A percentile compares a stretch with the other conserved stretches of the same genome.
phyloP scores from a whole-genome alignment of 73 alveolate species.

The Paramecium sonneborni region DNA sequence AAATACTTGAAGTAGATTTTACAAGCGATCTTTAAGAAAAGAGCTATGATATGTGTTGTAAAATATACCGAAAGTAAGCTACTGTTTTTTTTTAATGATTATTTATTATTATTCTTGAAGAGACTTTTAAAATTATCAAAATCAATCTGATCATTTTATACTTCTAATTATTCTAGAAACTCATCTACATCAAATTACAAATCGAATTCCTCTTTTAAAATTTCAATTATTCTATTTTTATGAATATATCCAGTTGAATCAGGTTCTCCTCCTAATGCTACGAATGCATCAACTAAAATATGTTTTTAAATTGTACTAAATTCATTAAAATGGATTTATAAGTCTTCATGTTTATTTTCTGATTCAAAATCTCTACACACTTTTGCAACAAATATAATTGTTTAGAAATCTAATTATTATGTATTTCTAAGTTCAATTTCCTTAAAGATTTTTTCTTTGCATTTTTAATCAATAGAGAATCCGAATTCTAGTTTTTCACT shows the following conservation, averaged over 20 bases:
- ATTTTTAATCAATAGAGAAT: not conserved
- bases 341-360: not conserved
- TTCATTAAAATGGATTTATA: not conserved
- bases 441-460: conserved; percentile 15
- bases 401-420: not conserved
- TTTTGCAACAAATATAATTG: not conserved
- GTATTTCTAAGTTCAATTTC: conserved; percentile 41
- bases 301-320: not conserved
- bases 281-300: conserved; percentile 80
- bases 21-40: not conserved
- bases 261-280: conserved; percentile 84
- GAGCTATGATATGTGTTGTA: not conserved
- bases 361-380: not conserved
- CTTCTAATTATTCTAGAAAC: conserved; percentile 75
- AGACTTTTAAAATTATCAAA: conserved; percentile 77
- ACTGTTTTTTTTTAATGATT: conserved; percentile 26
- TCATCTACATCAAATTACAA: conserved; percentile 80
- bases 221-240: conserved; percentile 68
- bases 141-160: conserved; percentile 73
- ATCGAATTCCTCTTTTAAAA: conserved; percentile 78
- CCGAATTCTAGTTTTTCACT: not conserved
- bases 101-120: conserved; percentile 60
- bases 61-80: conserved; percentile 32
- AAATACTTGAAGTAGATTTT: conserved; percentile 16
- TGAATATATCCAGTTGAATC: conserved; percentile 71